Percentiles rank a stretch among this genome's conserved stretches.
Conservation (phyloP, 495 filamentous ascomycete species). For the Penicillium arizonense region DNA sequence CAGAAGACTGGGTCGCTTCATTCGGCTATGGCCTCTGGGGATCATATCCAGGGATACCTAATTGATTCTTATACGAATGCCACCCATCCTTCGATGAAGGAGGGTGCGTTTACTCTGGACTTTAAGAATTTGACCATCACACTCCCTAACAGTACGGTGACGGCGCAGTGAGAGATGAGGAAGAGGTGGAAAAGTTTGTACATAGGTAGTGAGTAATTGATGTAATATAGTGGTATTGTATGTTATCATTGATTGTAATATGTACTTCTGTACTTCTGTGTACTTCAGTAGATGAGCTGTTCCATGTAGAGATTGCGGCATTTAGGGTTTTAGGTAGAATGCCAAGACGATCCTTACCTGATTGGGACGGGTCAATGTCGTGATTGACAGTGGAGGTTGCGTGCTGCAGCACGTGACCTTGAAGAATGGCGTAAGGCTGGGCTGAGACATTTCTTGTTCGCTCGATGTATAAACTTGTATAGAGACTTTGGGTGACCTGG, state of each 20-base stretch:
- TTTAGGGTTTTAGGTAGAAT: constrained; percentile 1
- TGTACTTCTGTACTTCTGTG: not conserved
- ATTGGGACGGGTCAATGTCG: constrained; percentile 17
- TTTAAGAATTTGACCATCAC: constrained; percentile 45
- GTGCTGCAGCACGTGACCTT: constrained; percentile 22
- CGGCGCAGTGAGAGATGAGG: not conserved
- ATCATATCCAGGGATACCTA: constrained; percentile 37
- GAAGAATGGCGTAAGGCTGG: not conserved
- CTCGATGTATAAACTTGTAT: not conserved
- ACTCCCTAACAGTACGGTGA: constrained; percentile 36
- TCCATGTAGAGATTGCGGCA: not conserved
- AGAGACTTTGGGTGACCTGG: not conserved
- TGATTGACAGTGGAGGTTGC: constrained; percentile 25
- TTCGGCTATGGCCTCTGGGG: constrained; percentile 31
- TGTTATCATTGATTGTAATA: not conserved
- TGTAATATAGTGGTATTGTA: not conserved
- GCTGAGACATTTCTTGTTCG: not conserved
- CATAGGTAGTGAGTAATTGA: not conserved
- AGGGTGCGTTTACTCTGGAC: constrained; percentile 38
- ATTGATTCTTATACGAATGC: constrained; percentile 20
- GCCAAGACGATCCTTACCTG: not conserved
- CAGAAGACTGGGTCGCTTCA: constrained; percentile 44
- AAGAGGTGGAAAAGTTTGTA: not conserved
- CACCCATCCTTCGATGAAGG: constrained; percentile 14
- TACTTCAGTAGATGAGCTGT: too few relatives aligned